A percentile compares a stretch with the other conserved stretches of the same genome.
phyloP scores from a whole-genome alignment of 2,329 filamentous ascomycete species.

The Colletotrichum destructivum region DNA sequence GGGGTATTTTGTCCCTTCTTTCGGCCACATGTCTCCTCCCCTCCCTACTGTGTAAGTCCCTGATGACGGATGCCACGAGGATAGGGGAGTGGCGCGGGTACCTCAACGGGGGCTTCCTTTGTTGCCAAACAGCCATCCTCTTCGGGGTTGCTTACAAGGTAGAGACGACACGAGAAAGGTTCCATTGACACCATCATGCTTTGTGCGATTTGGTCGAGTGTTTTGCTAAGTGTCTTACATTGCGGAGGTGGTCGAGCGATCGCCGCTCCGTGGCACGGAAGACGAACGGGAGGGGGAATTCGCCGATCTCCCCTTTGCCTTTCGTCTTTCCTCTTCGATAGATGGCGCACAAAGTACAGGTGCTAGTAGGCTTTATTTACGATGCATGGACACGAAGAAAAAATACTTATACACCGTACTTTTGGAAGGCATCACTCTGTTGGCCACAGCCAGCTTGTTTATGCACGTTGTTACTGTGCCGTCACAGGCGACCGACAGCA shows the following conservation, averaged over 20 bases:
- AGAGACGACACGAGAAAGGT: neutral
- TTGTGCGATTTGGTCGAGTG: neutral
- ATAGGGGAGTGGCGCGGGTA: neutral
- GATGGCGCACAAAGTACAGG: conserved; percentile 13
- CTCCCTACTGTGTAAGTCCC: neutral
- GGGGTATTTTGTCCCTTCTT: conserved; percentile 37
- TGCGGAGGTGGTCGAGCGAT: conserved; percentile 4
- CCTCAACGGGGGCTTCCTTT: neutral
- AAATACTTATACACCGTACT: no score
- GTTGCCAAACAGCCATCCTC: neutral
- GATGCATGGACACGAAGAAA: neutral
- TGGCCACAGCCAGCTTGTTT: neutral
- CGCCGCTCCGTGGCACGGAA: conserved; percentile 2
- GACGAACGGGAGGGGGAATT: conserved; percentile 12
- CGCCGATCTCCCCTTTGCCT: conserved; percentile 1
- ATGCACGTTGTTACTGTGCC: neutral
- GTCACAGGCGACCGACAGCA: neutral
- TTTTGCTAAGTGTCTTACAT: neutral
- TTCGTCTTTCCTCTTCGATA: conserved; percentile 19
- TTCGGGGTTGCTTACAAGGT: neutral
- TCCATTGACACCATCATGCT: neutral
- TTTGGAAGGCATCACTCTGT: neutral
- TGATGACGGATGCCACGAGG: conserved; percentile 29
- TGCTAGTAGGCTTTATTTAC: conserved; percentile 1
- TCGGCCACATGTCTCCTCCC: conserved; percentile 10